Percentiles rank a stretch among this genome's conserved stretches.
Conservation (phyloP, 441 rosid species). For the Adansonia madagascariensis region DNA sequence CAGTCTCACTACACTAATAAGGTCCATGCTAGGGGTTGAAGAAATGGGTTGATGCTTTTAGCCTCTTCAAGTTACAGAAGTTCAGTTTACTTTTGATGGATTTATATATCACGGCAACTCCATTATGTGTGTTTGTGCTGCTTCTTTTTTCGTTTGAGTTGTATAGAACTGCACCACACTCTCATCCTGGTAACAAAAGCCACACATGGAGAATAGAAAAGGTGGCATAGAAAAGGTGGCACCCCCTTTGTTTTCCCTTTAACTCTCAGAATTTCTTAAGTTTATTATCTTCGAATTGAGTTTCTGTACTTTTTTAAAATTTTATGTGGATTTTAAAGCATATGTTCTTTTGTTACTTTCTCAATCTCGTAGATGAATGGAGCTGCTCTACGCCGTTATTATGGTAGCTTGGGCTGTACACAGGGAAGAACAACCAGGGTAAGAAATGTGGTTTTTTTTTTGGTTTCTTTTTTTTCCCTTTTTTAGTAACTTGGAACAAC, state of each 20-base stretch:
- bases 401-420: background rate
- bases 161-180: conserved; percentile 14
- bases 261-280: background rate
- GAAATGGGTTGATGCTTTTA: conserved; percentile 22
- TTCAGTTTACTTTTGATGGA: background rate
- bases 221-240: background rate
- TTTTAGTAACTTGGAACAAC: background rate
- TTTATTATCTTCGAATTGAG: background rate
- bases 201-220: background rate
- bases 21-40: conserved; percentile 3
- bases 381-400: conserved; percentile 4
- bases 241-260: background rate
- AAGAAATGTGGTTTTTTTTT: background rate
- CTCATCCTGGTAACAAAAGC: background rate
- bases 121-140: background rate
- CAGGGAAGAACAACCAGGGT: conserved; percentile 15
- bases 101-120: background rate
- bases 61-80: background rate
- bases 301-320: background rate
- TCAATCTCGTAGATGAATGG: conserved; percentile 5
- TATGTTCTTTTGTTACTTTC: background rate
- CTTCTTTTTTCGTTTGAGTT: conserved; percentile 3
- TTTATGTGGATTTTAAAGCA: conserved; percentile 1
- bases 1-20: background rate
- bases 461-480: background rate